These are phyloP conservation scores for Takashimella koratensis DNA, from an alignment of 1,284 basidiomycete genomes.

Conservation along the genomic window DNA sequence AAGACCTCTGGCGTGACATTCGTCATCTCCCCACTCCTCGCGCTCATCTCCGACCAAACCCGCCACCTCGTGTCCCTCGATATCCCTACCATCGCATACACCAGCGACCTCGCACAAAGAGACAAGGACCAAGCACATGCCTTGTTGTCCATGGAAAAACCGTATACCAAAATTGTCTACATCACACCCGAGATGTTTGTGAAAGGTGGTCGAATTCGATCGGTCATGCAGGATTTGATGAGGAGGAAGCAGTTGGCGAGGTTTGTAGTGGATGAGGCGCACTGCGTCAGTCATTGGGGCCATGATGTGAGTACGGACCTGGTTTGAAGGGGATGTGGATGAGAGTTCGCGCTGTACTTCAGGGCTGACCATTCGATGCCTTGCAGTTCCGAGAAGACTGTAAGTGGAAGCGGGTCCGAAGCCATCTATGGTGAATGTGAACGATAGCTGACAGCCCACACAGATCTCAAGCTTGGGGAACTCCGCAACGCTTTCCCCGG, in stretches of 20 bases:
- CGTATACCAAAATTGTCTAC: constrained; percentile 65
- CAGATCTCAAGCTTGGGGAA: constrained; percentile 60
- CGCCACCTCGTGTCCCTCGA: constrained; percentile 61
- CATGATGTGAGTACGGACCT: constrained; percentile 44
- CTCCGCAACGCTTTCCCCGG: constrained; percentile 69
- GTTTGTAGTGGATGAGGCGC: constrained; percentile 95
- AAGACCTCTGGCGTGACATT: constrained; percentile 78
- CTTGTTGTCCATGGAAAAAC: constrained; percentile 51
- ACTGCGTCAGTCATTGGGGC: constrained; percentile 67
- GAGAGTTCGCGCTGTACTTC: too few relatives aligned
- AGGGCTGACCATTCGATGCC: too few relatives aligned
- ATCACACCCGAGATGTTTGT: constrained; percentile 90
- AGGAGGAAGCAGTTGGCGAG: constrained; percentile 63
- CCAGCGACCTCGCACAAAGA: constrained; percentile 55
- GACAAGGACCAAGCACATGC: constrained; percentile 51
- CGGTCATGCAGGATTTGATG: constrained; percentile 61
- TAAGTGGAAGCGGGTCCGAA: constrained; percentile 10
- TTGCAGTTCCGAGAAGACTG: constrained; percentile 48
- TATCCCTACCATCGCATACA: constrained; percentile 71
- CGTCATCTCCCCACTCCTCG: constrained; percentile 84
- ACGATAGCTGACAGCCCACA: too few relatives aligned
- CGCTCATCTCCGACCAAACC: constrained; percentile 90
- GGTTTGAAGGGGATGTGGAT: background rate
- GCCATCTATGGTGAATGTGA: constrained; percentile 9
- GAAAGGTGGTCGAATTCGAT: constrained; percentile 59